Evolutionary conservation across 2,329 filamentous ascomycete genomes (phyloP), one percentile per base, ranked within the genome.

Genomic region (Microdochium paspali): DNA sequence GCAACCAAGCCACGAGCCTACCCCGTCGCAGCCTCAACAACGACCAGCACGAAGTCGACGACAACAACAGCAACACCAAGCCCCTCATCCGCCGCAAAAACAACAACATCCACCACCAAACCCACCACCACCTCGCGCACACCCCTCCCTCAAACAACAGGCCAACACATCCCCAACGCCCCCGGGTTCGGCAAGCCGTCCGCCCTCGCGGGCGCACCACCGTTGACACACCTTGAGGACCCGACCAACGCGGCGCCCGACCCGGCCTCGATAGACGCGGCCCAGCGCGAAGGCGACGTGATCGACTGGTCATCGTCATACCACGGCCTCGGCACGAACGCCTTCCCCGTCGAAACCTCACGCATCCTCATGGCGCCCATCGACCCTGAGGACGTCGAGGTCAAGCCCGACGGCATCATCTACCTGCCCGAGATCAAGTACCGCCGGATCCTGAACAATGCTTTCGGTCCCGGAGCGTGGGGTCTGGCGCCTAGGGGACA

Each of bases 351-450:
- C 43, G 84, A 90, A 65, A 78, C 84, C 46, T 76, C 79, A 10
- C 74, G 80, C 15, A 75, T 87, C 20, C 74, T 96, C 44, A 77
- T 86, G 52, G 72, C 78, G 48, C 81, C 83, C 2, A 64, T 95
- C 12, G 70, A 80, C 47, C 69, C 77, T 0, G 76, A 83, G 44
- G 91, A 97, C 66, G 83, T 98, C 47, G 93, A 98, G 72, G 85
- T 98, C 62, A 98, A 98, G 72, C 91, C 93, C 26, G 93, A 98
- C 69, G 93, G 93, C 28, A 91, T 98, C 56, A 73, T 97, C 50
- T 98, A 97, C 65, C 73, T 98, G 49, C 93, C 93, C 12, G 93
- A 98, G 74, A 97, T 98, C 73, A 96, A 97, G 71, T 98, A 98
- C 70, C 75, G 93, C 42, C 75, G 91, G 53, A 91, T 95, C 53